Evolutionary conservation across 164 flowering plant genomes (phyloP).

Genomic region (Taxillus chinensis): DNA sequence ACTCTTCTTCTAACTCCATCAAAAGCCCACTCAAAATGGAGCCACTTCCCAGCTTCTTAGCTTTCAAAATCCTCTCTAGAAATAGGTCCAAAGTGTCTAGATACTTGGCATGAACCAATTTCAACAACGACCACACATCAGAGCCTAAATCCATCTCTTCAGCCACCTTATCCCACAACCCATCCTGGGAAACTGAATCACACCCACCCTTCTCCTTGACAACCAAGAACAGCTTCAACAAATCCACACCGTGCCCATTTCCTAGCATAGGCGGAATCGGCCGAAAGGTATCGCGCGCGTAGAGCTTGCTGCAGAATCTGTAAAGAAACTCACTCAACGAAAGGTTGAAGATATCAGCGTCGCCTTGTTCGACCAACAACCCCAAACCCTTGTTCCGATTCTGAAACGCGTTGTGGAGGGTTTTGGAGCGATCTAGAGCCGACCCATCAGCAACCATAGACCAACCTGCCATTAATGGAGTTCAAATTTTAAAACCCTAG

Average conservation of each 20-base stretch:
- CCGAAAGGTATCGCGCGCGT: constrained; percentile 12
- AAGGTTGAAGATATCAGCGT: constrained; percentile 9
- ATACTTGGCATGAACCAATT: constrained; percentile 52
- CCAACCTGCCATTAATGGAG: constrained; percentile 29
- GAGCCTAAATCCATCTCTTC: constrained; percentile 36
- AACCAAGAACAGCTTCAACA: constrained; percentile 39
- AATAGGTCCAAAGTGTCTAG: constrained; percentile 34
- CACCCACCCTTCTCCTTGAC: constrained; percentile 55
- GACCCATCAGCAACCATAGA: constrained; percentile 24
- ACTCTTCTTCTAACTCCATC: constrained; percentile 30
- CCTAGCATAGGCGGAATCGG: constrained; percentile 52
- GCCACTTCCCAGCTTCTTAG: constrained; percentile 5
- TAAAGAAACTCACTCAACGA: constrained; percentile 23
- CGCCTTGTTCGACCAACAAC: background rate
- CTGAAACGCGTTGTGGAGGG: constrained; percentile 6
- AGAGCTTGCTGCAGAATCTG: constrained; percentile 21
- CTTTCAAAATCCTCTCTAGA: constrained; percentile 19
- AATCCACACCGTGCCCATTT: constrained; percentile 44
- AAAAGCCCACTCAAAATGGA: constrained; percentile 10
- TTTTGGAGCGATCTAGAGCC: constrained; percentile 12
- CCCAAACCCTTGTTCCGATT: background rate
- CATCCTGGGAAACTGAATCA: constrained; percentile 21
- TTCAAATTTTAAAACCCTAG: constrained; percentile 22
- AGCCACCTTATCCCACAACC: constrained; percentile 40
- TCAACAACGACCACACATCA: constrained; percentile 21